phyloP scores from a whole-genome alignment of 1,284 basidiomycete genomes.

The Omphalotus olearius region DNA sequence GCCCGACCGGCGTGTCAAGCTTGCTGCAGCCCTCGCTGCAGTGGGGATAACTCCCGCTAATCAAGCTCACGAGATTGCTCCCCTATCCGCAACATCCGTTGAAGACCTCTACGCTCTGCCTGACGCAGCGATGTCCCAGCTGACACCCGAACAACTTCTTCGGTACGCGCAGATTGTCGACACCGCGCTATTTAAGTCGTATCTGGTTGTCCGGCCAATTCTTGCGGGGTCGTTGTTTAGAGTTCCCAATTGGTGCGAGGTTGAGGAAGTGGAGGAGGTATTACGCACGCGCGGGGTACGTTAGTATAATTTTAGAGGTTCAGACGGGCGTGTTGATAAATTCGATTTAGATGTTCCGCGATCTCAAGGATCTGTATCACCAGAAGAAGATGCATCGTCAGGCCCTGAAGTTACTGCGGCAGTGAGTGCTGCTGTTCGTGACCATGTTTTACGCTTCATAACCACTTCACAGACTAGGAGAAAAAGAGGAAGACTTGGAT shows the following conservation, averaged over 20 bases:
- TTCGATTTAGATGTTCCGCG: constrained; percentile 73
- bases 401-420: constrained; percentile 77
- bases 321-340: constrained; percentile 3
- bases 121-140: constrained; percentile 57
- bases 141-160: constrained; percentile 78
- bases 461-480: constrained; percentile 55
- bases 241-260: constrained; percentile 95
- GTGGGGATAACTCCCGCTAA: constrained; percentile 70
- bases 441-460: constrained; percentile 1
- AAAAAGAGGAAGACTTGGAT: constrained; percentile 72
- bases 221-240: constrained; percentile 88
- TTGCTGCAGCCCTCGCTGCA: constrained; percentile 68
- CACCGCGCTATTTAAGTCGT: constrained; percentile 93
- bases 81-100: constrained; percentile 62
- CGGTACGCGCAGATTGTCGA: constrained; percentile 92
- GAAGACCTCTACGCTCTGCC: constrained; percentile 77
- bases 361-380: constrained; percentile 89
- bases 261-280: constrained; percentile 90
- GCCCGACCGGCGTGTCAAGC: constrained; percentile 82
- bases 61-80: constrained; percentile 55
- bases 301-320: constrained; percentile 4
- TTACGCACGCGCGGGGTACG: constrained; percentile 76
- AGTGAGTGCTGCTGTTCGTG: constrained; percentile 45
- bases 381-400: constrained; percentile 95
- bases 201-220: constrained; percentile 79